A percentile compares a stretch with the other conserved stretches of the same genome.
Conservation (phyloP, 1,139 yeast genomes). For the Magnusiomyces tetraspermus region DNA sequence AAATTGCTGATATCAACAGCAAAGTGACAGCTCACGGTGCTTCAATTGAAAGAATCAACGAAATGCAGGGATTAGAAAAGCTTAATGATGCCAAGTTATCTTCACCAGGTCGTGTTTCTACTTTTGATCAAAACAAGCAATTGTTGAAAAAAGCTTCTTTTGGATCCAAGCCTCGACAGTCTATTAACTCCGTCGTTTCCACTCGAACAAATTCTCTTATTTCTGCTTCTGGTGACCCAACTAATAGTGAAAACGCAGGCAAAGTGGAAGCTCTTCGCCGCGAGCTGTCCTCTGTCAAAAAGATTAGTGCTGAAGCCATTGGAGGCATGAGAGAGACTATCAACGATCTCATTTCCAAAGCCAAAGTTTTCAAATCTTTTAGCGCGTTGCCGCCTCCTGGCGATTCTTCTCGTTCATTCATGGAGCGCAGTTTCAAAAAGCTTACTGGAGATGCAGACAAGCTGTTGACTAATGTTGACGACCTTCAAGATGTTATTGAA, state of each 20-base stretch:
- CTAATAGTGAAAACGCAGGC: conserved; percentile 17
- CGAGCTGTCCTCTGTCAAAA: conserved; percentile 53
- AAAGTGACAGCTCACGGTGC: conserved; percentile 32
- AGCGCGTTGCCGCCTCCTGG: conserved; percentile 35
- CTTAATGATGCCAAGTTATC: background rate
- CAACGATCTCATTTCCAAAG: conserved; percentile 37
- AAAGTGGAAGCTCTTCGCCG: conserved; percentile 39
- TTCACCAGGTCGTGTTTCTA: no score
- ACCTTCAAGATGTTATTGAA: conserved; percentile 84
- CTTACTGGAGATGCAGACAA: conserved; percentile 70
- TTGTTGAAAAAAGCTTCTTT: background rate
- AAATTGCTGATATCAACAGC: conserved; percentile 32
- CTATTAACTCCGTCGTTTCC: background rate
- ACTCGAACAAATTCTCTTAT: background rate
- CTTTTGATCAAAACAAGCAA: no score
- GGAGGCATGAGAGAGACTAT: conserved; percentile 39
- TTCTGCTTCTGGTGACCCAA: background rate
- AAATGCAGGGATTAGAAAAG: conserved; percentile 4
- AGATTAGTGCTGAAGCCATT: conserved; percentile 44
- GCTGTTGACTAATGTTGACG: conserved; percentile 75
- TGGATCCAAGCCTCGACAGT: background rate
- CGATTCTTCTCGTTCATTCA: conserved; percentile 52
- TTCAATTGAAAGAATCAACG: conserved; percentile 18
- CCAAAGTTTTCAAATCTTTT: conserved; percentile 40
- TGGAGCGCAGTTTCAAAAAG: conserved; percentile 67